Evolutionary conservation across 305 asterid genomes (phyloP), one percentile per base, ranked within the genome.

Genomic region (Fraxinus floribunda): DNA sequence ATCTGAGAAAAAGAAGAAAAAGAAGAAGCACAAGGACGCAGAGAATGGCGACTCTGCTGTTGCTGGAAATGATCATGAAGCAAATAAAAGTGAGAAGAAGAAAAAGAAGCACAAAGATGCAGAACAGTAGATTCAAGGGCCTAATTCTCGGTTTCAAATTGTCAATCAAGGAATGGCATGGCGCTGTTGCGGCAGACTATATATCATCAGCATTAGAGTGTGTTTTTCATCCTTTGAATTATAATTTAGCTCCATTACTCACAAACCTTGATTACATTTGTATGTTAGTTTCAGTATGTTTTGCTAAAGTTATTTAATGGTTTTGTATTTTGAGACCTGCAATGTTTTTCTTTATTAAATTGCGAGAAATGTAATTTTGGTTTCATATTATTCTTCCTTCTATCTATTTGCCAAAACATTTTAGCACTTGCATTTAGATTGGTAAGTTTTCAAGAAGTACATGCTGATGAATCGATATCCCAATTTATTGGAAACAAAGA

Each of bases 1-100:
- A 78, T 90, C 92, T 0, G 94, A 90, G 87, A 91, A 91, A 82
- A 89, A 91, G 89, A 90, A 92, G 86, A 91, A 92, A 78, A 90
- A 89, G 86, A 89, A 92, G 88, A 89, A 92, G 88, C 77, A 81
- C 10, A 86, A 87, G 57, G 84, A 90, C 34, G 89, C 84, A 8
- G 94, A 88, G 84, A 86, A 91, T 41, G 95, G 91, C 2, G 90
- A 87, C 83, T 52, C 86, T 2, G 22, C 76, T 7, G 22, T 29
- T 32, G 20, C 81, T 72, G 92, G 81, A 70, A 79, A 68, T 39
- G 95, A 80, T 7, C 87, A 78, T 6, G 90, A 83, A 78, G 84
- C 77, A 41, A 60, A 18, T 29, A 88, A 88, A 77, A 90, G 90
- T 6, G 89, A 83, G 84, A 88, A 92, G 88, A 89, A 89, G 79